Conservation (phyloP, 768 basidiomycete species). For the Serpula lacrymans region DNA sequence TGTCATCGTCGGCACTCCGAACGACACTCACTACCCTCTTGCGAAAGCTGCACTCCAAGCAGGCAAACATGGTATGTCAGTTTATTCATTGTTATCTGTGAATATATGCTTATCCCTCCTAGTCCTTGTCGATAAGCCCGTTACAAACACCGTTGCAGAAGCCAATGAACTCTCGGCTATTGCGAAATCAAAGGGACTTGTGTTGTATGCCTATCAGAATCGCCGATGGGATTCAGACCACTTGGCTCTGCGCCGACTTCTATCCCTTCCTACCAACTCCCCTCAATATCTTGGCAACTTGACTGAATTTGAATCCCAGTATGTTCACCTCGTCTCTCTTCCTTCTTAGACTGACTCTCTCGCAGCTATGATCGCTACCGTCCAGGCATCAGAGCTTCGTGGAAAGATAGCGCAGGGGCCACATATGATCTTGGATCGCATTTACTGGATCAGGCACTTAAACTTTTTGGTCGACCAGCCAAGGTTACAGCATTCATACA, state of each 20-base stretch:
- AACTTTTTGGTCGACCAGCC: slow-evolving; percentile 72
- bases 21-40: slow-evolving; percentile 66
- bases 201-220: slow-evolving; percentile 73
- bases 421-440: slow-evolving; percentile 81
- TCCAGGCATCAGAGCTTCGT: slow-evolving; percentile 59
- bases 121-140: slow-evolving; percentile 83
- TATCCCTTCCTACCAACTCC: slow-evolving; percentile 49
- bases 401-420: slow-evolving; percentile 75
- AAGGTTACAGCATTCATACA: slow-evolving; percentile 66
- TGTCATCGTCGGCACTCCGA: slow-evolving; percentile 69
- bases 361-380: slow-evolving; percentile 77
- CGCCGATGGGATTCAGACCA: slow-evolving; percentile 80
- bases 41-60: slow-evolving; percentile 64
- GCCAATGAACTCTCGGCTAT: slow-evolving; percentile 58
- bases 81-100: neutral
- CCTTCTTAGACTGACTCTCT: slow-evolving; percentile 3
- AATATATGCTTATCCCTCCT: neutral
- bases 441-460: slow-evolving; percentile 73
- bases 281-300: slow-evolving; percentile 57
- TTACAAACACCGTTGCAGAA: slow-evolving; percentile 57
- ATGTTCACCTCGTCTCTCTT: slow-evolving; percentile 16
- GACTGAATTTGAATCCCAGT: slow-evolving; percentile 76
- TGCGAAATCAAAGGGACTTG: slow-evolving; percentile 54
- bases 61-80: slow-evolving; percentile 63
- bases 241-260: slow-evolving; percentile 57